Evolutionary conservation across 495 filamentous ascomycete genomes (phyloP).

Genomic region (Clohesyomyces aquaticus): DNA sequence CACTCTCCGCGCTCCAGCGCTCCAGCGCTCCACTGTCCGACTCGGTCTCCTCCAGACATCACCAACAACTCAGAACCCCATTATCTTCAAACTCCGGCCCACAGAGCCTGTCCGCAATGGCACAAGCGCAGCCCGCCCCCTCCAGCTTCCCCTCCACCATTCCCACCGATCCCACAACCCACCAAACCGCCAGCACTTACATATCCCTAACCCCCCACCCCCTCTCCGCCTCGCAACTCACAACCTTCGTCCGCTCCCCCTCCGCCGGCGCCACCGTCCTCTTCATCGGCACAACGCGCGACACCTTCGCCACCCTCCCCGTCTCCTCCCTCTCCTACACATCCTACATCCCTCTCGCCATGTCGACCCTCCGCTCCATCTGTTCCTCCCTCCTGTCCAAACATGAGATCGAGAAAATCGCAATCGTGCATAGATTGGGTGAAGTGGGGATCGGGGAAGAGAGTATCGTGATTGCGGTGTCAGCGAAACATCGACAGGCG

Average conservation of each 20-base stretch:
- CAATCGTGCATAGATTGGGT: constrained; percentile 86
- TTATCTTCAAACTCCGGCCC: no score
- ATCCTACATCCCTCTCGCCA: constrained; percentile 74
- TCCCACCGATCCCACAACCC: constrained; percentile 30
- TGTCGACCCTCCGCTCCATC: constrained; percentile 75
- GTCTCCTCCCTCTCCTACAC: constrained; percentile 82
- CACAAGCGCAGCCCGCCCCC: constrained; percentile 26
- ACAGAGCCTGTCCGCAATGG: no score
- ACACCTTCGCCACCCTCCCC: constrained; percentile 74
- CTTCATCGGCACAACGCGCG: constrained; percentile 71
- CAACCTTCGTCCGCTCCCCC: constrained; percentile 69
- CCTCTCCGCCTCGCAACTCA: constrained; percentile 63
- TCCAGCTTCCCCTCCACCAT: constrained; percentile 25
- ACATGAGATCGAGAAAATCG: constrained; percentile 68
- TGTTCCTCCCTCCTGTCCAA: constrained; percentile 59
- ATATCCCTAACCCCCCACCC: constrained; percentile 65
- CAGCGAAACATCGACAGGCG: constrained; percentile 79
- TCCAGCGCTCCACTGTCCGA: no score
- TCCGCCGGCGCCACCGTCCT: constrained; percentile 49
- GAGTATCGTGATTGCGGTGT: constrained; percentile 88
- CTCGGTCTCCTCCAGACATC: no score
- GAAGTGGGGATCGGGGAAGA: constrained; percentile 85
- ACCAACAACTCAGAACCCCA: no score
- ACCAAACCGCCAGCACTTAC: constrained; percentile 49
- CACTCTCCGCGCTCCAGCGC: no score